Base-by-base conservation (phyloP, 106 monocot genomes). In the Ottelia alismoides region DNA sequence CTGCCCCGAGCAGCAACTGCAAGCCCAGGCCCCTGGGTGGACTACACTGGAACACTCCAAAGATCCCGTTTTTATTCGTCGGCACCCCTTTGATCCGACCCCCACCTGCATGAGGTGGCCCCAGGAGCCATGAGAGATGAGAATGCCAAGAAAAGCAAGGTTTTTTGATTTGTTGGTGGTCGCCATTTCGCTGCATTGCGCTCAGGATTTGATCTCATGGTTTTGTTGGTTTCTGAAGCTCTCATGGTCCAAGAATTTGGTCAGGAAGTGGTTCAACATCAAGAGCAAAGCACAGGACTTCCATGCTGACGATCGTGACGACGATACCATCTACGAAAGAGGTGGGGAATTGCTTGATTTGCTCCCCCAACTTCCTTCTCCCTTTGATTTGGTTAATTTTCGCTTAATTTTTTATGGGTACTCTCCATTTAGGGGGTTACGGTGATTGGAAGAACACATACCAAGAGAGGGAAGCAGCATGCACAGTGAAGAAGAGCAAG, bases 111-210 rank as follows among this genome's bases (percentile, higher is more conserved):
- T n/a, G n/a, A n/a, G n/a, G n/a, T n/a, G n/a, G n/a, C n/a, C n/a
- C n/a, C n/a, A n/a, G n/a, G n/a, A n/a, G 81, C 72, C 73, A 91
- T 91, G 91, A 91, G 78, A 78, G 91, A 91, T 73, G 85, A 85
- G 22, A 85, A 67, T 65, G 52, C 66, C 11, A 81, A 85, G 80
- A 91, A 81, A 73, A 91, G 81, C 85, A 91, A 85, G 91, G 91
- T 12, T 20, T 43, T 30, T 55, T 51, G 64, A 30, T 58, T 60
- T 53, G 61, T 68, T 73, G 49, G 22, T 16, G 67, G 20, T 67
- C 1, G 22, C 19, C 23, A 3, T 18, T 32, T 40, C 49, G 20
- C 67, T 31, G 22, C 57, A 22, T 58, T 51, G 17, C 32, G 30
- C 25, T 23, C 20, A 21, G 20, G n/a, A 31, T 25, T 35, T 21